These are phyloP conservation scores for Lagenaria siceraria DNA, from an alignment of 306 rosid species.

Conservation along the genomic window DNA sequence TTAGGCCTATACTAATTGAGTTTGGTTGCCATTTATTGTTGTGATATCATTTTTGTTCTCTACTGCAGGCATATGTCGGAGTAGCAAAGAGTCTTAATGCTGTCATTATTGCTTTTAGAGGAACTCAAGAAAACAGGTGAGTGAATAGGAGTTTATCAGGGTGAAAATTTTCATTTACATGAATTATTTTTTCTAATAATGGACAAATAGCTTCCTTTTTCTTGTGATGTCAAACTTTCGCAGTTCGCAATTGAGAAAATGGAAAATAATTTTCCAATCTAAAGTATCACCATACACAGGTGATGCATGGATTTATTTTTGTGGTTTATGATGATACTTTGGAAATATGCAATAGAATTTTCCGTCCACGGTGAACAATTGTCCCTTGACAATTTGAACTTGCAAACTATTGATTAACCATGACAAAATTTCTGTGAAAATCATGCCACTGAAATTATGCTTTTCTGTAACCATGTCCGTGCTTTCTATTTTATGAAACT, in stretches of 20 bases:
- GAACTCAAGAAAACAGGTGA: conserved; percentile 90
- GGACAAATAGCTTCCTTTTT: background rate
- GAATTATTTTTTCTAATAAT: background rate
- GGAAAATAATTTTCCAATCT: background rate
- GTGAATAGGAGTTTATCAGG: background rate
- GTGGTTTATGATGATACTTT: background rate
- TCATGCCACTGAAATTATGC: background rate
- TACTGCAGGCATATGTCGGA: conserved; percentile 75
- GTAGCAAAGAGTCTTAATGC: conserved; percentile 67
- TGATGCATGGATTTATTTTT: background rate
- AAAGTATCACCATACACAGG: background rate
- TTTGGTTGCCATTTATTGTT: background rate
- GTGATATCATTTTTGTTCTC: conserved; percentile 8
- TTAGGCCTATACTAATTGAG: background rate
- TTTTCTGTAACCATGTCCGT: background rate
- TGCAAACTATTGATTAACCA: background rate
- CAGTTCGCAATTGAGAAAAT: background rate
- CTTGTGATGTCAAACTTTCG: background rate
- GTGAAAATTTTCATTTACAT: too few species aligned
- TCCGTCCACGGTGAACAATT: background rate
- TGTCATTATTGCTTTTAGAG: conserved; percentile 83
- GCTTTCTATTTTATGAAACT: background rate
- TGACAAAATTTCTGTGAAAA: background rate
- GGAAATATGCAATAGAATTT: background rate
- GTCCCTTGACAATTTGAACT: background rate